Evolutionary conservation across 257 asterid genomes (phyloP).

Genomic region (Solanum dulcamara): DNA sequence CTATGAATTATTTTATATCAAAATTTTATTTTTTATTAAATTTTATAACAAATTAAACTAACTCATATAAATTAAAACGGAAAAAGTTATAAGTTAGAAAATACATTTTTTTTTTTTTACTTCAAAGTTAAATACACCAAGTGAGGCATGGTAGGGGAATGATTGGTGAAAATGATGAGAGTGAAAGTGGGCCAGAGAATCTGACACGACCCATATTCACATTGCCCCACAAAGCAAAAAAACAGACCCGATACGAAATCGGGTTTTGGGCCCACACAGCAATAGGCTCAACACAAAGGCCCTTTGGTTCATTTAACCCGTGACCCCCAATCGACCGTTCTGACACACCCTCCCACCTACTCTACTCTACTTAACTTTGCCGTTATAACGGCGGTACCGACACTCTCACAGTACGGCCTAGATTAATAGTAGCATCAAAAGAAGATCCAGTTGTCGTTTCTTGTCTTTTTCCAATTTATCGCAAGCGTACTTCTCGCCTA

Average conservation of each 20-base stretch:
- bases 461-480: background rate
- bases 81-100: too few relatives aligned
- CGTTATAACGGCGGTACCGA: slow-evolving; percentile 6
- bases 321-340: slow-evolving; percentile 3
- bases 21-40: too few relatives aligned
- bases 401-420: background rate
- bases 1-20: too few relatives aligned
- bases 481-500: background rate
- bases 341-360: background rate
- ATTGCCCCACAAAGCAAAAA: background rate
- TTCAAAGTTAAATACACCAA: background rate
- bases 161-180: background rate
- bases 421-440: background rate
- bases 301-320: background rate
- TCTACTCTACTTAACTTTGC: background rate
- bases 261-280: background rate
- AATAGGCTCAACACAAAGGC: background rate
- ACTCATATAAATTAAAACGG: background rate
- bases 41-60: too few relatives aligned
- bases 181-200: background rate
- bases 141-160: background rate
- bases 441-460: background rate
- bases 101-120: background rate
- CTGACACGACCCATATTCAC: background rate
- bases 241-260: background rate